Evolutionary conservation across 371 early-diverging fungal genomes (phyloP), one percentile per base, ranked within the genome.

Genomic region (Conidiobolus incongruus): DNA sequence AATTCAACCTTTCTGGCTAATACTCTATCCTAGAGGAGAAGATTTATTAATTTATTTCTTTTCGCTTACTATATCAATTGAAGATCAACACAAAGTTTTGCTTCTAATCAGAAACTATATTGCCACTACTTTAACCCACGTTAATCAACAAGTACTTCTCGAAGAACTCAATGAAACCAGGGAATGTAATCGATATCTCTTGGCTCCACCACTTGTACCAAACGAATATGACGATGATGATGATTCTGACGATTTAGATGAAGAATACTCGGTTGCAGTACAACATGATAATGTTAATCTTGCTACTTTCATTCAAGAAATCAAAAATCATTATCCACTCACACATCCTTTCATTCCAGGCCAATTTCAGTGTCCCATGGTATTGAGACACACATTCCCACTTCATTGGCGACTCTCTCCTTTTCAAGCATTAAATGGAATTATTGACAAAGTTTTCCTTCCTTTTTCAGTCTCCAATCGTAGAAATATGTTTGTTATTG

Each of bases 1-100:
- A n/a, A n/a, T n/a, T n/a, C n/a, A n/a, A n/a, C n/a, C n/a, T n/a
- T 81, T 75, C 45, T 83, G 81, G 81, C 47, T 80, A 10, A 52
- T 79, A 17, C 43, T 79, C 4, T 64, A 67, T 1, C 70, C 79
- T 12, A 66, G 58, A 33, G 62, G 58, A 2, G 48, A 58, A 0
- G 58, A 58, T n/a, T 68, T 75, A 0, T 72, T 74, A 35, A 52
- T 83, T 19, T 71, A 69, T 46, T 76, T 77, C 43, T 81, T 75
- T 49, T 81, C 80, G 0, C 74, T 75, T 49, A 50, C 62, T 13
- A 61, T 73, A 8, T 59, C 67, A 28, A 60, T 59, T 20, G 66
- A 58, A 24, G 63, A 70, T 24, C 63, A 72, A 15, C 58, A 68
- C 13, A 53, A 61, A 12, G 68, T 80, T 17, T 60, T 79, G 4